Conservation (phyloP, 805 yeast species). For the Metschnikowia koreensis region DNA sequence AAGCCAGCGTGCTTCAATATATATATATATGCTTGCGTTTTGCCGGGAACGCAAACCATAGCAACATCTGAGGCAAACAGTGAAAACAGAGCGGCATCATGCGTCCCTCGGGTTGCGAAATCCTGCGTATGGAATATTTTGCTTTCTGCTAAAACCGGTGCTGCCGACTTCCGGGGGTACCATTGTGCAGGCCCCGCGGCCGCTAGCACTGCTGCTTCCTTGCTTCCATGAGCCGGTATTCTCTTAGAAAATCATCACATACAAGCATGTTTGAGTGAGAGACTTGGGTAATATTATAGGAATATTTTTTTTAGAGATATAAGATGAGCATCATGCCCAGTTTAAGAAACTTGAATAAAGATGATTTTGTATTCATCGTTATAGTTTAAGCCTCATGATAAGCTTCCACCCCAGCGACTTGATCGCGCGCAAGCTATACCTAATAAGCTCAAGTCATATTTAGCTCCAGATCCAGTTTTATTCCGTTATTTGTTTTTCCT, state of each 20-base stretch:
- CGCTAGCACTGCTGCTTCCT: slow-evolving; percentile 9
- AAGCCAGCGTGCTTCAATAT: slow-evolving; percentile 1
- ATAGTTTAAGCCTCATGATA: too few relatives aligned
- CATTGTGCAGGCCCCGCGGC: slow-evolving; percentile 8
- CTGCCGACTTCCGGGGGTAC: slow-evolving; percentile 15
- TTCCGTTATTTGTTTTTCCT: too few relatives aligned
- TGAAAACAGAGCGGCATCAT: slow-evolving; percentile 10
- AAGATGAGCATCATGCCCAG: too few relatives aligned
- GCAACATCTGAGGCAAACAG: slow-evolving; percentile 12
- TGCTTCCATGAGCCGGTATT: slow-evolving; percentile 2
- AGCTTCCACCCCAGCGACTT: too few relatives aligned
- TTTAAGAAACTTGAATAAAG: too few relatives aligned
- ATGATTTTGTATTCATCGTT: too few relatives aligned
- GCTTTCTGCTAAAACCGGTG: slow-evolving; percentile 19
- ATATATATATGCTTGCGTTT: slow-evolving; percentile 6
- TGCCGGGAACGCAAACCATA: slow-evolving; percentile 12
- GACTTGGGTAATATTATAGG: too few relatives aligned
- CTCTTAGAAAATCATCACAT: too few relatives aligned
- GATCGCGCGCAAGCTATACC: too few relatives aligned
- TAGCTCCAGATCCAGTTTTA: neutral
- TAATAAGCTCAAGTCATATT: neutral
- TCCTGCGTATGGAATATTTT: slow-evolving; percentile 18
- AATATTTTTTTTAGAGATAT: too few relatives aligned
- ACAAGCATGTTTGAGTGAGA: too few relatives aligned
- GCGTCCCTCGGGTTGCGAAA: slow-evolving; percentile 6